phyloP scores from a whole-genome alignment of 768 basidiomycete genomes.

The Tylopilus sp. region DNA sequence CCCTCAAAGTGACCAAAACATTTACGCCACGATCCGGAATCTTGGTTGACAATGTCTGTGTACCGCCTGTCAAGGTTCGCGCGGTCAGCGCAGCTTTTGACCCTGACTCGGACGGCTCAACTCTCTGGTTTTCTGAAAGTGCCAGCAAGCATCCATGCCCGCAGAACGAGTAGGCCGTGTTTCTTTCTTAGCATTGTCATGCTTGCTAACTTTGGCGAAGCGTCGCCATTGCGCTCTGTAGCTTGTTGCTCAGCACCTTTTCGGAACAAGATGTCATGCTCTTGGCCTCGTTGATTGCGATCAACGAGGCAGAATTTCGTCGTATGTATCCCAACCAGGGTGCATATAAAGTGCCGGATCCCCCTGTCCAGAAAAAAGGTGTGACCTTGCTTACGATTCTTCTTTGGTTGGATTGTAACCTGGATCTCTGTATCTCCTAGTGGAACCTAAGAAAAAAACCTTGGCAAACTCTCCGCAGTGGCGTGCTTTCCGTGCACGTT shows the following conservation, averaged over 20 bases:
- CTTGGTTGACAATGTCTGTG: neutral
- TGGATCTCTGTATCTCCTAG: no score
- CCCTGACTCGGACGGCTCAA: neutral
- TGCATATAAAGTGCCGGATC: no score
- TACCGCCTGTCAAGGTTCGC: neutral
- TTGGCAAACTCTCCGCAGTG: no score
- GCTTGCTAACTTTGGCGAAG: conserved; percentile 1
- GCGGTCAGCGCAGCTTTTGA: conserved; percentile 2
- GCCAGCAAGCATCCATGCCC: neutral
- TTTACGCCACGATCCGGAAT: conserved; percentile 10
- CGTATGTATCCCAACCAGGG: no score
- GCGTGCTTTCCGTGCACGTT: no score
- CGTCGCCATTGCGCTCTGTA: conserved; percentile 11
- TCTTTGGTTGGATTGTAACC: no score
- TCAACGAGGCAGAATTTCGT: neutral
- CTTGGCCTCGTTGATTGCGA: conserved; percentile 6
- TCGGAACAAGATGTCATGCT: conserved; percentile 11
- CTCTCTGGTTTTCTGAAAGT: conserved; percentile 9
- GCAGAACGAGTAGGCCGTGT: conserved; percentile 4
- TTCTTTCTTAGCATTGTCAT: neutral
- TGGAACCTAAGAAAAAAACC: no score
- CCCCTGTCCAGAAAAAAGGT: no score
- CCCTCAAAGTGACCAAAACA: conserved; percentile 4
- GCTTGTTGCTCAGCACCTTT: conserved; percentile 11
- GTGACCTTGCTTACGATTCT: no score